Evolutionary conservation across 2,329 filamentous ascomycete species (phyloP).

Genomic region (Rhexocercosporidium sp.): DNA sequence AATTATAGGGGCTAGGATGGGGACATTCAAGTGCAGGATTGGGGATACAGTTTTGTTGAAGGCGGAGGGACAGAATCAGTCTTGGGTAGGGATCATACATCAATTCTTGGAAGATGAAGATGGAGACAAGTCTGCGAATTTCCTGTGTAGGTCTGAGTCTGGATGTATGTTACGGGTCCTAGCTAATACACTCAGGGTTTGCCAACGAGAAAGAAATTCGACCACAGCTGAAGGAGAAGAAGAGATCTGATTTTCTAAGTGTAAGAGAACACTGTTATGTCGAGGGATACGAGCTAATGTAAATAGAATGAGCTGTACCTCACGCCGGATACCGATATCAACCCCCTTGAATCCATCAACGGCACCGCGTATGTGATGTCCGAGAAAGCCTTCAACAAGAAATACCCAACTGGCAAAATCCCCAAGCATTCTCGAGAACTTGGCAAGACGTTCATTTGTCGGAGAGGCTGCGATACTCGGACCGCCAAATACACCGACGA

Average conservation of each 20-base stretch:
- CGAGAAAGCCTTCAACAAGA: slow-evolving; percentile 65
- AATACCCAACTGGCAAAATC: slow-evolving; percentile 77
- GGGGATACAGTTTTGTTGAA: slow-evolving; percentile 89
- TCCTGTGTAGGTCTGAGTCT: slow-evolving; percentile 63
- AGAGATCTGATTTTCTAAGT: slow-evolving; percentile 77
- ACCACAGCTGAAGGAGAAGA: slow-evolving; percentile 71
- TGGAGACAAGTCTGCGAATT: slow-evolving; percentile 79
- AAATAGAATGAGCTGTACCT: slow-evolving; percentile 89
- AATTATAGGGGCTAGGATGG: slow-evolving; percentile 81
- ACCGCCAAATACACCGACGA: slow-evolving; percentile 92
- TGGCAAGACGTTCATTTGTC: slow-evolving; percentile 88
- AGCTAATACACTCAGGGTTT: slow-evolving; percentile 62
- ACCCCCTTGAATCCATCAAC: slow-evolving; percentile 87
- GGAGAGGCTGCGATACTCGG: slow-evolving; percentile 85
- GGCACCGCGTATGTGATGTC: slow-evolving; percentile 86
- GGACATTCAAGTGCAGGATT: slow-evolving; percentile 76
- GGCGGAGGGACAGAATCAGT: slow-evolving; percentile 76
- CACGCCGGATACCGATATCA: slow-evolving; percentile 84
- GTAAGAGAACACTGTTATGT: slow-evolving; percentile 47
- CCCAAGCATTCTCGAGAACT: slow-evolving; percentile 74
- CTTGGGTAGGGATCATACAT: slow-evolving; percentile 90
- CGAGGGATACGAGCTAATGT: background rate
- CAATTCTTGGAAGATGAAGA: slow-evolving; percentile 78
- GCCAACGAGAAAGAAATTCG: slow-evolving; percentile 88
- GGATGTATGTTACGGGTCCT: background rate